Conservation (phyloP, 2,329 filamentous ascomycete genomes). For the Rutstroemia sp. region DNA sequence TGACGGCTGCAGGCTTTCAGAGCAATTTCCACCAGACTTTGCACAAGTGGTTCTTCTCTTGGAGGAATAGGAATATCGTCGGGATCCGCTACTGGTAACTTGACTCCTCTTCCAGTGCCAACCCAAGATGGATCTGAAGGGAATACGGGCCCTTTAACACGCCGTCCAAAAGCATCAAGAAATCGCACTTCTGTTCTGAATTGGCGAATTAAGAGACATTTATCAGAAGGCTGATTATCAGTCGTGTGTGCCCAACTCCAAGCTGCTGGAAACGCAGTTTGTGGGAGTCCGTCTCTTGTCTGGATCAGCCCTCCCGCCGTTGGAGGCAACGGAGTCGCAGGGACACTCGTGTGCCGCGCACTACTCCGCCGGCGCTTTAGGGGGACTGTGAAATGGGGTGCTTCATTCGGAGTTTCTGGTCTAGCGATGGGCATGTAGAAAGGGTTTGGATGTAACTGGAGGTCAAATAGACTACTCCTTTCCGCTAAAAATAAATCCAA, state of each 20-base stretch:
- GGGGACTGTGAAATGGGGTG: not conserved
- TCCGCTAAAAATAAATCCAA: slow-evolving; percentile 14
- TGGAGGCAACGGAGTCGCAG: not conserved
- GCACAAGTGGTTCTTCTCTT: slow-evolving; percentile 20
- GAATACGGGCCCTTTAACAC: slow-evolving; percentile 25
- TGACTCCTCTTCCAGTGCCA: not conserved
- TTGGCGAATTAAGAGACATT: slow-evolving; percentile 16
- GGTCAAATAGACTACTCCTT: slow-evolving; percentile 39
- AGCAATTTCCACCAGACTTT: slow-evolving; percentile 28
- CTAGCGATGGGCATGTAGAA: slow-evolving; percentile 39
- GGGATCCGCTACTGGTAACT: slow-evolving; percentile 14
- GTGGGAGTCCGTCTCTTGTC: too few species aligned
- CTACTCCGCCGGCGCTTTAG: not conserved
- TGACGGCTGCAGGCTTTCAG: slow-evolving; percentile 21
- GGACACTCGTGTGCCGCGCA: not conserved
- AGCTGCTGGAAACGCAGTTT: too few species aligned
- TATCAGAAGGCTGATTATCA: not conserved
- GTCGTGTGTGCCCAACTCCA: too few species aligned
- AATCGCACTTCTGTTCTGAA: slow-evolving; percentile 26
- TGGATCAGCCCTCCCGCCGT: too few species aligned
- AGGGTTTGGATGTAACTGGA: slow-evolving; percentile 57
- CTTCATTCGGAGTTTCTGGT: not conserved
- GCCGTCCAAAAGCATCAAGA: slow-evolving; percentile 21
- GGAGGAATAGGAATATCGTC: slow-evolving; percentile 19
- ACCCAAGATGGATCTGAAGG: slow-evolving; percentile 8